Evolutionary conservation across 306 rosid species (phyloP), one percentile per base, ranked within the genome.

Genomic region (Corylus avellana): DNA sequence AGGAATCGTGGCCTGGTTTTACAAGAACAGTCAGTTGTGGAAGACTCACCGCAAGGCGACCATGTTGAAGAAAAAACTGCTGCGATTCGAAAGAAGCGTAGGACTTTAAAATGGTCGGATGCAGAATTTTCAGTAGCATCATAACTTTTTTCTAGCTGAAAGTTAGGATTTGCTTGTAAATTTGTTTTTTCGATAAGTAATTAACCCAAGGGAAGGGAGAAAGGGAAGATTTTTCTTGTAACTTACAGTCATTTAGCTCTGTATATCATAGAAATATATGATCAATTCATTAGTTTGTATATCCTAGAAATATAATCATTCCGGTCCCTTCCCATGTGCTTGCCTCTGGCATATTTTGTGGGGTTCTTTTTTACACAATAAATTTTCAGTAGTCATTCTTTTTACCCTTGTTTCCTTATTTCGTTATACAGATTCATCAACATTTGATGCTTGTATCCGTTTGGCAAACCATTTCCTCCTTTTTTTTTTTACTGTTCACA

Each of bases 31-130:
- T 13, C 78, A 10, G 67, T 76, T 39, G 55, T 64, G 62, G 55
- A 13, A 59, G 63, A 37, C 8, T n/a, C 44, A 39, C 42, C 58
- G 50, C 56, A 75, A 50, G 29, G 32, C 37, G 79, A 71, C 47
- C 20, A 8, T 48, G 51, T 10, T 20, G 55, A 49, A 77, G 75
- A 62, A 42, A 72, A 72, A 72, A 42, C 42, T 44, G 49, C 75
- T 71, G 63, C 83, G 17, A 76, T 72, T 17, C 78, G 55, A 1
- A 79, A 76, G 64, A 57, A 72, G 74, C 79, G 76, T 3, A 50
- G 53, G 71, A 39, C 20, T 37, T 73, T 73, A 79, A 39, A 29
- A 8, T 50, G n/a, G 14, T 14, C 2, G 20, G 32, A 16, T 50
- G 8, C 27, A 2, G 77, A 47, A 42, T 20, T 37, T 67, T 12